phyloP scores from a whole-genome alignment of 352 stramenopile genomes.

The Globisporangium ultimum region DNA sequence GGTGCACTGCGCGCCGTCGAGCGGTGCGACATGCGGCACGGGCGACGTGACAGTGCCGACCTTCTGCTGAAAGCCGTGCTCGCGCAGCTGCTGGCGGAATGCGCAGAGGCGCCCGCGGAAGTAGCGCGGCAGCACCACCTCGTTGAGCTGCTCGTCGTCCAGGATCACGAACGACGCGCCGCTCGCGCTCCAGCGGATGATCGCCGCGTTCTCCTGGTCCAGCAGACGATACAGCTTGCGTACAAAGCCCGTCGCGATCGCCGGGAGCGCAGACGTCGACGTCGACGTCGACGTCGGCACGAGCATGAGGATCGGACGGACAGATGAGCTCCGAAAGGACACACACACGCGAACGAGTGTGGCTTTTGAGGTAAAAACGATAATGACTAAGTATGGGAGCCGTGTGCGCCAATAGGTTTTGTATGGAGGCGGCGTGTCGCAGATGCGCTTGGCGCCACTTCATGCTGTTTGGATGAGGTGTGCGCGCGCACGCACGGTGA shows the following conservation, averaged over 20 bases:
- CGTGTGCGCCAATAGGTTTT: not conserved
- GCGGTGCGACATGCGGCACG: slow-evolving; percentile 5
- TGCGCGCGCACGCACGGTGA: not conserved
- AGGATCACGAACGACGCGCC: slow-evolving; percentile 53
- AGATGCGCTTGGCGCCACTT: not conserved
- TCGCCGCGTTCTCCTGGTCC: slow-evolving; percentile 43
- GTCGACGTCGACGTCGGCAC: not conserved
- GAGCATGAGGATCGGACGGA: not conserved
- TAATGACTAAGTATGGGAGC: slow-evolving; percentile 1
- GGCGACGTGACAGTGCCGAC: slow-evolving; percentile 2
- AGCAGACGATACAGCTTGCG: slow-evolving; percentile 77
- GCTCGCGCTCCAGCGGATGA: slow-evolving; percentile 57
- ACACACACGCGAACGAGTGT: too few species aligned
- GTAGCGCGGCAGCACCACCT: slow-evolving; percentile 54
- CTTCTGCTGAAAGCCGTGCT: slow-evolving; percentile 53
- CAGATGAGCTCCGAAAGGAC: not conserved
- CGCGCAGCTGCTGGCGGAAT: slow-evolving; percentile 66
- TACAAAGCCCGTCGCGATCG: slow-evolving; percentile 67
- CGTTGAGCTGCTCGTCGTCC: slow-evolving; percentile 45
- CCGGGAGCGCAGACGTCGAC: slow-evolving; percentile 13
- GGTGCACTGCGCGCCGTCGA: slow-evolving; percentile 6
- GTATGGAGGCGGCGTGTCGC: not conserved
- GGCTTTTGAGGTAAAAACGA: not conserved
- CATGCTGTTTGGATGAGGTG: not conserved
- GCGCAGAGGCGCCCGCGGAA: slow-evolving; percentile 58